Percentiles rank a stretch among this genome's conserved stretches.
Conservation (phyloP, 495 filamentous ascomycete genomes). For the Annulohypoxylon maeteangense region DNA sequence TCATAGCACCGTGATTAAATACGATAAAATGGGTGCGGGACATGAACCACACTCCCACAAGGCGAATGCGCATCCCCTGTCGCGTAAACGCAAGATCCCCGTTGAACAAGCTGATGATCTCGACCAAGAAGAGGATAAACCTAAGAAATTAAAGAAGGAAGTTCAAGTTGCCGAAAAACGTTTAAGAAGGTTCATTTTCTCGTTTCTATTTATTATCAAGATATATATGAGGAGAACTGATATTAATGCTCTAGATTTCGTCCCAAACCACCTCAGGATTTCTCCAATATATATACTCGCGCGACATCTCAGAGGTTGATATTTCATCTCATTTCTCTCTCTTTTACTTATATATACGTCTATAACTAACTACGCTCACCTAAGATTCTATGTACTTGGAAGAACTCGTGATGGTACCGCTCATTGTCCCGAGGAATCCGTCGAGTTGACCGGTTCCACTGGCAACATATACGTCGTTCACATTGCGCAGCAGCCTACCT, state of each 20-base stretch:
- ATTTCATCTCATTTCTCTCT: neutral
- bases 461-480: constrained; percentile 77
- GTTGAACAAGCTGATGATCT: neutral
- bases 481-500: constrained; percentile 66
- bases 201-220: neutral
- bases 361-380: neutral
- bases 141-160: constrained; percentile 7
- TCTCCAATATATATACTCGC: constrained; percentile 52
- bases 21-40: neutral
- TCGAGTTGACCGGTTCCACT: constrained; percentile 77
- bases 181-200: constrained; percentile 29
- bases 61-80: neutral
- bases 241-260: constrained; percentile 47
- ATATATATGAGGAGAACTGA: constrained; percentile 13
- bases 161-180: constrained; percentile 29
- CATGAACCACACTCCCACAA: neutral
- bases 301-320: constrained; percentile 53
- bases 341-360: neutral
- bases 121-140: constrained; percentile 14
- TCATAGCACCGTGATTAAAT: neutral
- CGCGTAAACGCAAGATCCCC: constrained; percentile 35
- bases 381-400: constrained; percentile 54
- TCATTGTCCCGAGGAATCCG: constrained; percentile 54
- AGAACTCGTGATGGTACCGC: constrained; percentile 46
- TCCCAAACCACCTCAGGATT: constrained; percentile 46